Base-by-base conservation (phyloP, 257 asterid genomes). In the Penstemon eatonii region DNA sequence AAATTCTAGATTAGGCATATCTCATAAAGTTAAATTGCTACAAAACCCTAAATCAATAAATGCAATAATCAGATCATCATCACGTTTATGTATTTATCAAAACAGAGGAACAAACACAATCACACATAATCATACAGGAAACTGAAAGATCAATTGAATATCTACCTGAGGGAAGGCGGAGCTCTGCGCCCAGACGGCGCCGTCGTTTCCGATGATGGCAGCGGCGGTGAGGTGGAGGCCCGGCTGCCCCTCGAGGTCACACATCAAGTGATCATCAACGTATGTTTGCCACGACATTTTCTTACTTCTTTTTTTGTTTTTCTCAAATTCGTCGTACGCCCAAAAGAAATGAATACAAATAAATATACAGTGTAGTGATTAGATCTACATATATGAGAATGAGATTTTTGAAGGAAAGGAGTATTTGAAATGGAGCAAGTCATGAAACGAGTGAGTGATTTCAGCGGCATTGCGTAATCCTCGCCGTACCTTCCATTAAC, bases 191-290 rank as follows among this genome's bases (percentile, higher is more conserved):
- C 87, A 82, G 41, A 79, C 73, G 4, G 72, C 60, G 36, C 84
- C 90, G 45, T 82, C 85, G 47, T 71, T 84, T 56, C 90, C 87
- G 9, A 84, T 62, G 65, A 84, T 84, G 33, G 90, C 90, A 38
- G 87, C 82, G 37, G 90, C 82, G 3, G 85, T 5, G 76, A 84
- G 90, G 74, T 69, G 84, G 57, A 67, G 69, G 53, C 87, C 86
- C 0, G 83, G 18, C 50, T 76, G 73, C 74, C 86, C 67, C 33
- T 84, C 87, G 15, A 84, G 75, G 58, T 84, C 87, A 52, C 80
- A 75, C 89, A 84, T 84, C 83, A 84, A 77, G 41, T 84, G 89
- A 0, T 84, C 89, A 39, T 84, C 89, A 7, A 84, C 85, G 60
- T 84, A 84, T 8, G 87, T 74, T 52, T 84, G 89, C 87, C 87